Conservation (phyloP, 139 green algal genomes). For the Pleodorina starrii region DNA sequence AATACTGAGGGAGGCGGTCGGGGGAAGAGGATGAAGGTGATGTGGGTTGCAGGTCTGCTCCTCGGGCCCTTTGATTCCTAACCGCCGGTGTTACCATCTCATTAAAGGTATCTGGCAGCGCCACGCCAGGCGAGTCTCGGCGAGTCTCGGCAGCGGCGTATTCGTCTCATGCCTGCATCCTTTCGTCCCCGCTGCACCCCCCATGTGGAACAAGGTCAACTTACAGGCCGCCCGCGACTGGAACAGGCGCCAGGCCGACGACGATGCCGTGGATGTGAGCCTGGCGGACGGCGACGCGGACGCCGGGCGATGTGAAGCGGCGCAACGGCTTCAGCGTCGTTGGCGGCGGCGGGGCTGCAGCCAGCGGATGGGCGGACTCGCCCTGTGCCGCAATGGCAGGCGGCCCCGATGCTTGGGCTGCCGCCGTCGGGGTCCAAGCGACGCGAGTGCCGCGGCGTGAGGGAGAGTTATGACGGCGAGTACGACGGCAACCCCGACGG, state of each 20-base stretch:
- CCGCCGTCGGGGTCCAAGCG: not conserved
- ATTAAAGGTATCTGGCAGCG: too few species aligned
- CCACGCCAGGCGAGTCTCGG: too few species aligned
- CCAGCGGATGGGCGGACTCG: not conserved
- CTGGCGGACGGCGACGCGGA: not conserved
- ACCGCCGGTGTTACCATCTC: too few species aligned
- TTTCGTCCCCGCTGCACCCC: too few species aligned
- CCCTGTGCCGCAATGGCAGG: not conserved
- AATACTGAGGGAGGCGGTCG: too few species aligned
- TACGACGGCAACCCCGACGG: not conserved
- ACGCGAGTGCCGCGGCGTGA: not conserved
- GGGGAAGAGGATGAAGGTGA: too few species aligned
- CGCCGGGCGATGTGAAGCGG: not conserved
- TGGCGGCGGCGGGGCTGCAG: not conserved
- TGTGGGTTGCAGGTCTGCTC: too few species aligned
- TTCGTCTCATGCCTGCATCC: too few species aligned
- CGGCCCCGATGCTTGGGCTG: too few species aligned
- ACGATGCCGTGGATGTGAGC: not conserved
- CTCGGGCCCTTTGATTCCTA: too few species aligned
- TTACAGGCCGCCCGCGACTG: not conserved
- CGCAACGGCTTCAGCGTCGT: not conserved
- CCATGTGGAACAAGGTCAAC: too few species aligned
- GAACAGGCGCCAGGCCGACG: conserved; percentile 23
- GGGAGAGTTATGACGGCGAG: not conserved
- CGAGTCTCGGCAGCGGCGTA: too few species aligned